These are phyloP conservation scores for Trichoderma afroharzianum DNA, from an alignment of 2,329 filamentous ascomycete genomes.

Conservation along the genomic window DNA sequence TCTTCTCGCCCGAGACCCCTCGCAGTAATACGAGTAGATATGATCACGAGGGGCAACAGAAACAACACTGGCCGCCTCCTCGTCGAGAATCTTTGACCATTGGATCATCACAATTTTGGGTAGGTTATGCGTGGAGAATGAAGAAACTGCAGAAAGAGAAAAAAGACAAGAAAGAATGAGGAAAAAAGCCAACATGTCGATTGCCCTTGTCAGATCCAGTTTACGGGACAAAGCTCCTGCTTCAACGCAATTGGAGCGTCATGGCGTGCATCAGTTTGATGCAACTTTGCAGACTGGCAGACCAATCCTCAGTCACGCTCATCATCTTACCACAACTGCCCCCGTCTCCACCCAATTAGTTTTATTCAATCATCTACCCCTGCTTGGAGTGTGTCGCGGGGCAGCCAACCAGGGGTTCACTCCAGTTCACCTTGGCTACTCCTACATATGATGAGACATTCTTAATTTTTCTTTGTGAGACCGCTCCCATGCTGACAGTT, in stretches of 20 bases:
- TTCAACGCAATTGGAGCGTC: not conserved
- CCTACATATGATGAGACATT: constrained; percentile 18
- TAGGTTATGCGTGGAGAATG: constrained; percentile 27
- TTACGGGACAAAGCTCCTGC: not conserved
- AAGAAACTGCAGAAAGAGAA: not conserved
- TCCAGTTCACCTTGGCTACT: constrained; percentile 15
- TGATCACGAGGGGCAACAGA: constrained; percentile 34
- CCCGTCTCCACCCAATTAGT: constrained; percentile 23
- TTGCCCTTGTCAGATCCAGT: not conserved
- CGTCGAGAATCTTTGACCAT: constrained; percentile 48
- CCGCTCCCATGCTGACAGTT: constrained; percentile 25
- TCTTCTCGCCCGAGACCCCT: constrained; percentile 25
- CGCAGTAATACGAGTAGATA: constrained; percentile 31
- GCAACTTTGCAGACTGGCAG: not conserved
- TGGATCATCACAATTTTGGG: constrained; percentile 35
- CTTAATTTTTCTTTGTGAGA: constrained; percentile 15
- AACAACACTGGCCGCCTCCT: constrained; percentile 41
- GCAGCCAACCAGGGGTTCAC: constrained; percentile 25
- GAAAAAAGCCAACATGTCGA: not conserved
- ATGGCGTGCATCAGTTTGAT: not conserved
- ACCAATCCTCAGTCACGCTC: constrained; percentile 8
- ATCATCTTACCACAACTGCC: constrained; percentile 10
- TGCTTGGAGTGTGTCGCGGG: constrained; percentile 17
- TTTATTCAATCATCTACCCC: constrained; percentile 7
- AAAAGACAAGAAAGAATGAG: not conserved